Conservation (phyloP, 2,329 filamentous ascomycete species). For the Sporothrix pallida region DNA sequence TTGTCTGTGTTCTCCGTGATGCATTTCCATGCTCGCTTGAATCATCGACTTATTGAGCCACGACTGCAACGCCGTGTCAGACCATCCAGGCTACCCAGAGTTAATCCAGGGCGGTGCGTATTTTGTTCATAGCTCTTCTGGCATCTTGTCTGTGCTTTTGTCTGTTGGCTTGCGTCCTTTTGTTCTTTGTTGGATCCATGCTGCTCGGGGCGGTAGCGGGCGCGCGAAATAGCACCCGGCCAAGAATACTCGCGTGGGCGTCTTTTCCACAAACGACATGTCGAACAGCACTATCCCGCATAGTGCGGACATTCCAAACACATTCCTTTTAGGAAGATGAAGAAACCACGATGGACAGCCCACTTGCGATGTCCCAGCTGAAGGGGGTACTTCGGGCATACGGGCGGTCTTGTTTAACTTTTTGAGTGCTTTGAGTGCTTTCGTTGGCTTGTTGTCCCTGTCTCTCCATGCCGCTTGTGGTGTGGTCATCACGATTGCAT, state of each 20-base stretch:
- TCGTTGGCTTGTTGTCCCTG: background rate
- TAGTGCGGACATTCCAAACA: background rate
- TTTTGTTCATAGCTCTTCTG: too few species aligned
- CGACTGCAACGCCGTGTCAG: background rate
- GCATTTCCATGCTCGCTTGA: conserved; percentile 22
- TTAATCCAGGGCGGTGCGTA: too few species aligned
- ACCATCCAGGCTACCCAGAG: conserved; percentile 4
- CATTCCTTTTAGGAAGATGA: background rate
- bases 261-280: background rate
- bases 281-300: conserved; percentile 9
- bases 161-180: background rate
- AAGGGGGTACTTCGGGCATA: conserved; percentile 19
- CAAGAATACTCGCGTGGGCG: conserved; percentile 10
- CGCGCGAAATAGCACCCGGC: conserved; percentile 28
- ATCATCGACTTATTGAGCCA: conserved; percentile 18
- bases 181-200: too few species aligned
- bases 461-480: conserved; percentile 12
- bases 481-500: background rate
- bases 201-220: conserved; percentile 4
- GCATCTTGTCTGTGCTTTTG: too few species aligned
- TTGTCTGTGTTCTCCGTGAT: background rate
- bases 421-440: too few species aligned
- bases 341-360: background rate
- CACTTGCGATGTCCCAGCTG: conserved; percentile 9
- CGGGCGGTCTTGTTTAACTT: background rate